Evolutionary conservation across 345 rosid species (phyloP), one percentile per base, ranked within the genome.

Genomic region (Orychophragmus violaceus): DNA sequence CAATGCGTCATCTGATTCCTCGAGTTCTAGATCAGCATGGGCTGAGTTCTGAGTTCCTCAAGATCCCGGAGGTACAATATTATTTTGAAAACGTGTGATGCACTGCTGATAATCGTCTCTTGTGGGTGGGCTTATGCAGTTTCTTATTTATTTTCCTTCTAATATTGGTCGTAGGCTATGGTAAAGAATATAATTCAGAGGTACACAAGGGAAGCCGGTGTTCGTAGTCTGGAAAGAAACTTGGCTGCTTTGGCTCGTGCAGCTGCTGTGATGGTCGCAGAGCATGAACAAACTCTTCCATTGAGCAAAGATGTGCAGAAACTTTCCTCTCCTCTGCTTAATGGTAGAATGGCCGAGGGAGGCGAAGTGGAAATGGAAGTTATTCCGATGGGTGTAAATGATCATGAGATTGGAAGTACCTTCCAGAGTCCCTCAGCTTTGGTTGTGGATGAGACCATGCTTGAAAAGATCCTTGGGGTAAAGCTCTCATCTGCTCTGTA

Each of bases 151-250:
- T 2, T 7, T 27, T 17, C 5, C 10, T 25, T 55, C 22, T 14
- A 25, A 27, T 58, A 23, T 24, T 74, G 39, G 28, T 22, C 46
- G 44, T 67, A 93, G 99, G 90, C 72, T 71, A 82, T 79, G 82
- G 99, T 90, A 78, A 82, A 83, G 79, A 87, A 84, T 62, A 75
- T 94, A 72, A 88, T 94, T 71, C 90, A 88, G 72, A 80, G 95
- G 70, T 94, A 94, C 82, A 94, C 99, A 67, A 87, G 97, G 70
- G 99, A 94, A 81, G 97, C 99, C 12, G 99, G 97, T 24, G 97
- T 94, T 51, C 82, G 99, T 50, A 87, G 77, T 75, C 77, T 94
- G 69, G 97, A 90, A 79, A 87, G 99, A 68, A 87, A 83, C 64
- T 75, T 94, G 81, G 95, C 97, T 78, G 95, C 99, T 52, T 67